Evolutionary conservation across 1,284 basidiomycete genomes (phyloP).

Genomic region (Boletus semigastroideus): DNA sequence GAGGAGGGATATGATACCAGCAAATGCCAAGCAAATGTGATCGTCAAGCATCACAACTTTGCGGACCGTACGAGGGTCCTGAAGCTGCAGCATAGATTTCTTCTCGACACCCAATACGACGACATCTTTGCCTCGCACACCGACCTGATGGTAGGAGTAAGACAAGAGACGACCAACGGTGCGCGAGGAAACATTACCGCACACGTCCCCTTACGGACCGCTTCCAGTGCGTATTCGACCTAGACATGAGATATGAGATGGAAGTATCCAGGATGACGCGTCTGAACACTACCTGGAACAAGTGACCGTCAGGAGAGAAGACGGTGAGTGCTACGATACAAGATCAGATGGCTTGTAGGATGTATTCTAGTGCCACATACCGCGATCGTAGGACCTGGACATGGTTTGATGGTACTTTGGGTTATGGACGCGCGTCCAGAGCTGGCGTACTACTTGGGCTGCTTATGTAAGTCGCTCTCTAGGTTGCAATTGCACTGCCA

Average conservation of each 20-base stretch:
- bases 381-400: conserved; percentile 39
- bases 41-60: conserved; percentile 99
- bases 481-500: conserved; percentile 19
- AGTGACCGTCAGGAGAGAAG: conserved; percentile 93
- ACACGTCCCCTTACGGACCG: conserved; percentile 96
- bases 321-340: conserved; percentile 75
- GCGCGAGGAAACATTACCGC: conserved; percentile 60
- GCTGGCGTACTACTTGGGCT: conserved; percentile 18
- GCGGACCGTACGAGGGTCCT: conserved; percentile 95
- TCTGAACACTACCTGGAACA: conserved; percentile 72
- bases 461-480: conserved; percentile 32
- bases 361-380: conserved; percentile 12
- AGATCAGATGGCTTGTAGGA: conserved; percentile 11
- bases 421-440: conserved; percentile 57
- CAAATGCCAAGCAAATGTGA: conserved; percentile 96
- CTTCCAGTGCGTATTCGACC: conserved; percentile 99
- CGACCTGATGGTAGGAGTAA: conserved; percentile 61
- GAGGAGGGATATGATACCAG: conserved; percentile 58
- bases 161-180: not conserved
- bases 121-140: conserved; percentile 91
- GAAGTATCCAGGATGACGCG: conserved; percentile 19
- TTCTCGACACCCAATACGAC: conserved; percentile 99
- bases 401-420: conserved; percentile 15
- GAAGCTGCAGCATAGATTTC: conserved; percentile 95
- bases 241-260: conserved; percentile 38